Base-by-base conservation (phyloP, 495 filamentous ascomycete genomes). In the Extremus antarcticus region DNA sequence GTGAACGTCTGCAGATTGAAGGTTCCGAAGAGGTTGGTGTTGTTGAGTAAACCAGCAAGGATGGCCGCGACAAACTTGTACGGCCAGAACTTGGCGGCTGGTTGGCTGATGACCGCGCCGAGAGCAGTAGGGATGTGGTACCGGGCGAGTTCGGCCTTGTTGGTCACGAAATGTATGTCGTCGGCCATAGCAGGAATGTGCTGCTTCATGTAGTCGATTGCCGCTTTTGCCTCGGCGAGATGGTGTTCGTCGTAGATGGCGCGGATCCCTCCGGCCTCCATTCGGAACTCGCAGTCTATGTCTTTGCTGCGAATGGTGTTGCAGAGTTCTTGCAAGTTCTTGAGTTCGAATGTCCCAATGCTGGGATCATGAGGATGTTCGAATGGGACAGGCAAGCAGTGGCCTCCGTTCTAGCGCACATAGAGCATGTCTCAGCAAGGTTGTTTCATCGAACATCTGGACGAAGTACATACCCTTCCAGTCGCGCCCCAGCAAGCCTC, bases 401-500 rank as follows among this genome's bases (percentile, higher is more conserved):
- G 85, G 7, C 86, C 86, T 46, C 86, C 86, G 64, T 90, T 90
- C 71, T 80, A 60, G 2, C 1, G 25, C 7, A 35, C 3, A 19
- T n/a, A n/a, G n/a, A n/a, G n/a, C n/a, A n/a, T n/a, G n/a, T 13
- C 51, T 20, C 4, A 21, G 41, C 4, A 22, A 1, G 21, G 45
- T 13, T 10, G 24, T 24, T n/a, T 40, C 11, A 51, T 16, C 25
- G 20, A n/a, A 25, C 13, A 35, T 35, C 29, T 7, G 29, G 4
- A 35, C 29, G 52, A 43, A 16, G 17, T 10, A 70, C 74, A 65
- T 50, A 81, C 79, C 55, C 87, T 71, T 0, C 88, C 88, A 0
- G 88, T 92, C 17, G 88, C 88, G 16, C 88, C 88, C 71, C 76
- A 87, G 64, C 85, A 90, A 9, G 82, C 79, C 67, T 86, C 81